These are phyloP conservation scores for Mucor piriformis DNA, from an alignment of 371 early-diverging fungal species.

Conservation along the genomic window DNA sequence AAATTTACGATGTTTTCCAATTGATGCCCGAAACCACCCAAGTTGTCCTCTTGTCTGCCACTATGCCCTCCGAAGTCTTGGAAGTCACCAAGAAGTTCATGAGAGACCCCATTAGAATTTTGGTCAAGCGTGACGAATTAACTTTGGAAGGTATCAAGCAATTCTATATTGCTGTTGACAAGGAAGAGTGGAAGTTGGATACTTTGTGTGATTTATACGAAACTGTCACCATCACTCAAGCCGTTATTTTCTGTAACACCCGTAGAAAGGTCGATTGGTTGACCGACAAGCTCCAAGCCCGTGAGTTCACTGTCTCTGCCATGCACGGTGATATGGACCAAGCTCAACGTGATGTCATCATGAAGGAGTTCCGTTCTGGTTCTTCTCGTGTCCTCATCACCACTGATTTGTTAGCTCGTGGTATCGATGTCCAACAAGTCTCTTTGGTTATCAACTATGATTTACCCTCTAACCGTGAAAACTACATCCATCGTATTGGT, in stretches of 20 bases:
- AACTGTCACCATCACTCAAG: constrained; percentile 91
- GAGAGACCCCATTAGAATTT: constrained; percentile 88
- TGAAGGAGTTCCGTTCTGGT: constrained; percentile 97
- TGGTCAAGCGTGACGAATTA: constrained; percentile 96
- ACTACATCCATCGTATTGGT: constrained; percentile 99
- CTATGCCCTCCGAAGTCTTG: constrained; percentile 91
- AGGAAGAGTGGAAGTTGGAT: constrained; percentile 89
- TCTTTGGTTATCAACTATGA: constrained; percentile 97
- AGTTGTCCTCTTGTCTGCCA: constrained; percentile 91
- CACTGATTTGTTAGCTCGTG: constrained; percentile 98
- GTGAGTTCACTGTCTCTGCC: constrained; percentile 93
- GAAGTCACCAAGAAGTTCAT: constrained; percentile 93
- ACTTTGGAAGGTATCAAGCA: constrained; percentile 95
- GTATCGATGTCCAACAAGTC: constrained; percentile 99
- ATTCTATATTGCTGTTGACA: constrained; percentile 92
- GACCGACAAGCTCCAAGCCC: constrained; percentile 80
- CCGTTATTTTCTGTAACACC: constrained; percentile 96
- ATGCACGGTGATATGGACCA: constrained; percentile 98
- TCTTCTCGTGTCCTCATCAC: constrained; percentile 96
- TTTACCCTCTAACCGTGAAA: constrained; percentile 94
- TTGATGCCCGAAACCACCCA: constrained; percentile 84
- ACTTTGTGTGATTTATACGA: constrained; percentile 93
- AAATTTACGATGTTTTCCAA: constrained; percentile 92
- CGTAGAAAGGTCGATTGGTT: constrained; percentile 93
- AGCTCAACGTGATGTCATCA: constrained; percentile 94